phyloP scores from a whole-genome alignment of 2,329 filamentous ascomycete species.

The Botrytis sinoallii region DNA sequence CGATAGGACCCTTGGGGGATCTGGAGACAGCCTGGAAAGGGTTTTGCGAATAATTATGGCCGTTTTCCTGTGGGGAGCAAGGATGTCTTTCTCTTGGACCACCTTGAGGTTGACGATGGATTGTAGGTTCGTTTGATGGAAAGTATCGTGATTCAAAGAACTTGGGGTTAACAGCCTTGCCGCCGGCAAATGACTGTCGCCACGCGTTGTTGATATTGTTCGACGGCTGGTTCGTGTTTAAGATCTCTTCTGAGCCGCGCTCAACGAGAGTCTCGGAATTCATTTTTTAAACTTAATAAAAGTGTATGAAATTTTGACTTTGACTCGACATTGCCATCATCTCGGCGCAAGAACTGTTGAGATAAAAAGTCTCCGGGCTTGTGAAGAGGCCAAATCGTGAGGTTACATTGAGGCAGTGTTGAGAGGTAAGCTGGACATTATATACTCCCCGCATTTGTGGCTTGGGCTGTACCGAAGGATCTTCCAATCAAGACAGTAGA shows the following conservation, averaged over 20 bases:
- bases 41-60: no score
- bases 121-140: neutral
- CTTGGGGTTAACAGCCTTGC: no score
- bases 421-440: neutral
- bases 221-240: neutral
- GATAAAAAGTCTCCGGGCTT: neutral
- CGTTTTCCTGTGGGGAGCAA: neutral
- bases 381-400: accelerated
- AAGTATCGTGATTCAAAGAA: neutral
- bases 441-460: neutral
- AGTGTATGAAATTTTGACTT: neutral
- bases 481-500: no score
- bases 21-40: no score
- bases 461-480: neutral
- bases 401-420: neutral
- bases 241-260: neutral
- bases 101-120: neutral
- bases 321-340: accelerated
- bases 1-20: no score
- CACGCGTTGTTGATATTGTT: neutral
- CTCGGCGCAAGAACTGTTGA: neutral
- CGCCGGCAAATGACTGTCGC: no score
- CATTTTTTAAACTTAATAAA: neutral
- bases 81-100: neutral
- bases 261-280: neutral